These are phyloP conservation scores for Ichthyophthirius multifiliis DNA, from an alignment of 169 alveolate genomes.

Conservation along the genomic window DNA sequence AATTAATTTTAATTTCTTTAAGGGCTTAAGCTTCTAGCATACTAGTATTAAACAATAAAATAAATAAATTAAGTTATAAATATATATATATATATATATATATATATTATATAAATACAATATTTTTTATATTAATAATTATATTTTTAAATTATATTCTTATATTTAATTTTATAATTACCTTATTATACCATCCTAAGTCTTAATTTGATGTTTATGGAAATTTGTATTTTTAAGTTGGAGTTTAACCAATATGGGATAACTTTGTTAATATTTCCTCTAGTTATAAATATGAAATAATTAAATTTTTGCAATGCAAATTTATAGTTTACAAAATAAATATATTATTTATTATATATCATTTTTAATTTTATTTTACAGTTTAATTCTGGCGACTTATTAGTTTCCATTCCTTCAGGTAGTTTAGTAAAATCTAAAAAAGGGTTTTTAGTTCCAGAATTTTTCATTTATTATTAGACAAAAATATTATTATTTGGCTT, in stretches of 20 bases:
- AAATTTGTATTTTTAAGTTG: conserved; percentile 5
- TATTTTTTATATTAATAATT: background rate
- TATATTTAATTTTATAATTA: background rate
- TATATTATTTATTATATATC: too few species aligned
- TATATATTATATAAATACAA: too few species aligned
- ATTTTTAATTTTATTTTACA: too few species aligned
- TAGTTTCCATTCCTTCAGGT: background rate
- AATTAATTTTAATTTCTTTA: background rate
- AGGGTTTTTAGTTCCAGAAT: background rate
- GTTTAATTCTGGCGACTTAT: background rate
- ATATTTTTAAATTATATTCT: background rate
- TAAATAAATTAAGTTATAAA: background rate
- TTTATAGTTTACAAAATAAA: background rate
- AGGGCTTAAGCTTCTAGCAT: conserved; percentile 15
- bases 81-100: too few species aligned
- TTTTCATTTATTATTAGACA: background rate
- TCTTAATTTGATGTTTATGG: conserved; percentile 12
- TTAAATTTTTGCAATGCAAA: background rate
- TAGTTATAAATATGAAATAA: background rate
- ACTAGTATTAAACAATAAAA: background rate
- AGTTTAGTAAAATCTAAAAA: background rate
- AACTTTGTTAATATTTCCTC: background rate
- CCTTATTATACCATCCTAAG: conserved; percentile 1
- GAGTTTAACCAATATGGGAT: background rate
- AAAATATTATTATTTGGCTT: background rate